Evolutionary conservation across 2,329 filamentous ascomycete species (phyloP).

Genomic region (Aspergillus pseudoviridinutans): DNA sequence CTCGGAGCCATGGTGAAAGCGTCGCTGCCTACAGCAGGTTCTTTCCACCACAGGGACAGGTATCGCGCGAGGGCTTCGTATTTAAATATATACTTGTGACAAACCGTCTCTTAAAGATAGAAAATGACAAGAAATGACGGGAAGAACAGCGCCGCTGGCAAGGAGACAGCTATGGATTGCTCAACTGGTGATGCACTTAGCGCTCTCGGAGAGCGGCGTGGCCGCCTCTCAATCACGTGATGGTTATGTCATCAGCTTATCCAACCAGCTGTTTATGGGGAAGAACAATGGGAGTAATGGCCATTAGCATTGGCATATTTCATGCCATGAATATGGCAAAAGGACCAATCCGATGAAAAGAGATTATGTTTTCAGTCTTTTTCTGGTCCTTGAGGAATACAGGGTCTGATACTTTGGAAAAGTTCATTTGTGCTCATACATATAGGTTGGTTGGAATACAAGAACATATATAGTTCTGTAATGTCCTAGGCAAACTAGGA

Average conservation of each 20-base stretch:
- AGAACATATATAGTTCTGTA: not conserved
- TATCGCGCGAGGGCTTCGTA: slow-evolving; percentile 4
- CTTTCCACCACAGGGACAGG: slow-evolving; percentile 17
- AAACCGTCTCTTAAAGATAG: slow-evolving; percentile 1
- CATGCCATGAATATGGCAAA: not conserved
- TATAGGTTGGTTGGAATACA: not conserved
- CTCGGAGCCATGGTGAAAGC: slow-evolving; percentile 56
- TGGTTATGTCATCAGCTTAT: not conserved
- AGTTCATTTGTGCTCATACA: not conserved
- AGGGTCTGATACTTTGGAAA: not conserved
- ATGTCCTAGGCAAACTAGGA: not conserved
- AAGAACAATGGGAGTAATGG: too few relatives aligned
- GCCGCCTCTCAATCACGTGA: slow-evolving; percentile 19
- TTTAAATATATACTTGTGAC: not conserved
- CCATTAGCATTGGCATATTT: not conserved
- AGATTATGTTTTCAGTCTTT: too few relatives aligned
- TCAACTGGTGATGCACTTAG: slow-evolving; percentile 7
- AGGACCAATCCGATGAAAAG: not conserved
- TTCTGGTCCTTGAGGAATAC: not conserved
- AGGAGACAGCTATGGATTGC: slow-evolving; percentile 14
- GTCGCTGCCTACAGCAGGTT: slow-evolving; percentile 18
- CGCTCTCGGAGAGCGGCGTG: slow-evolving; percentile 15
- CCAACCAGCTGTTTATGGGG: not conserved
- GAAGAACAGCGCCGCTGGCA: slow-evolving; percentile 8
- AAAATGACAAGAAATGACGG: slow-evolving; percentile 4